Evolutionary conservation across 805 yeast species (phyloP).

Genomic region (Blastobotrys attinorum): DNA sequence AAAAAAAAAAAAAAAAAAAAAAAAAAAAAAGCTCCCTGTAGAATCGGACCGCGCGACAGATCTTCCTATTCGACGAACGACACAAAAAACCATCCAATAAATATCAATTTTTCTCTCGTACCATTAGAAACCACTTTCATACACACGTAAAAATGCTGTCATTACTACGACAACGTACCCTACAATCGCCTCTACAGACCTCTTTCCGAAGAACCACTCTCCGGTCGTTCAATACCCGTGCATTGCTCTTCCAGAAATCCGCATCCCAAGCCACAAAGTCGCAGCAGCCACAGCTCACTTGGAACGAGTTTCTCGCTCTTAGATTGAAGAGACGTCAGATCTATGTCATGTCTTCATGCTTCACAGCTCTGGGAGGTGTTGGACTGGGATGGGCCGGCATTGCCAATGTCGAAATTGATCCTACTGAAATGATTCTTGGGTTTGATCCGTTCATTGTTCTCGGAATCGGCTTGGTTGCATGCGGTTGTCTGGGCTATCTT

Average conservation of each 20-base stretch:
- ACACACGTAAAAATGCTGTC: not conserved
- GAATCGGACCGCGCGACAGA: no score
- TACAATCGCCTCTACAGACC: no score
- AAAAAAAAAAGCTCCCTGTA: no score
- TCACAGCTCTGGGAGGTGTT: conserved; percentile 62
- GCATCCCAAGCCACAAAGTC: no score
- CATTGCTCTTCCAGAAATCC: no score
- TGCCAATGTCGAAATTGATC: conserved; percentile 78
- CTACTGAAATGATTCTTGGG: conserved; percentile 78
- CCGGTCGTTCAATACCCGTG: no score
- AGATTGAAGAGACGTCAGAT: conserved; percentile 68
- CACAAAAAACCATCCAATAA: no score
- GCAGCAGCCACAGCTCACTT: conserved; percentile 34
- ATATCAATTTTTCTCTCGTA: no score
- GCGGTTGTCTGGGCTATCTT: conserved; percentile 71
- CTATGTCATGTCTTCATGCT: conserved; percentile 57
- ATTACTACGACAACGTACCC: not conserved
- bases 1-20: no score
- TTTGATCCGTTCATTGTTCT: conserved; percentile 81
- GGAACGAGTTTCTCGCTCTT: conserved; percentile 75
- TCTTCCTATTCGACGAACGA: no score
- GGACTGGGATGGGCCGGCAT: conserved; percentile 64
- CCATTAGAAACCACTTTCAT: not conserved
- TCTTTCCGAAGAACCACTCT: no score
- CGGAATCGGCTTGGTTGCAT: conserved; percentile 62